Conservation (phyloP, 2,329 filamentous ascomycete species). For the Boeremia exigua region DNA sequence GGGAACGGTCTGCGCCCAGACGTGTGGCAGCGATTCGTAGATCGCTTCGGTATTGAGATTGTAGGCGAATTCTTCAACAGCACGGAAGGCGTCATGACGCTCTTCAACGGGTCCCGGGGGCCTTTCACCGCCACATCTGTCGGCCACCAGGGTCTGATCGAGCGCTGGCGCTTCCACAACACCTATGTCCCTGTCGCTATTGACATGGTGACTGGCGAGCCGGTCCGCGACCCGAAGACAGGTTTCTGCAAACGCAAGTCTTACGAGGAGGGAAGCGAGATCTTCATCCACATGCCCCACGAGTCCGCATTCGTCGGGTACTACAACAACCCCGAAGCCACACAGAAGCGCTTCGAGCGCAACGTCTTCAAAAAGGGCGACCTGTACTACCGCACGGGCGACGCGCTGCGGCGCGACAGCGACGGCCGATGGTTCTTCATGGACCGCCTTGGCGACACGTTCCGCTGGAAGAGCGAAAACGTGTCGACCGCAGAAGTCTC, state of each 20-base stretch:
- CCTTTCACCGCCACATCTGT: slow-evolving; percentile 69
- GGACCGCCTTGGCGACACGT: slow-evolving; percentile 57
- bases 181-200: slow-evolving; percentile 70
- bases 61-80: slow-evolving; percentile 80
- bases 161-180: slow-evolving; percentile 60
- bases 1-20: slow-evolving; percentile 73
- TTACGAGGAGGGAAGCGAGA: slow-evolving; percentile 76
- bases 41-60: slow-evolving; percentile 67
- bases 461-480: slow-evolving; percentile 59
- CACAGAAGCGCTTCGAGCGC: slow-evolving; percentile 60
- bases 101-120: slow-evolving; percentile 65
- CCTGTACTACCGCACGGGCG: slow-evolving; percentile 56
- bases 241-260: slow-evolving; percentile 69
- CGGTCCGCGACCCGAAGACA: slow-evolving; percentile 69
- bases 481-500: slow-evolving; percentile 57
- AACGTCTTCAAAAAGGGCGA: slow-evolving; percentile 57
- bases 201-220: slow-evolving; percentile 71
- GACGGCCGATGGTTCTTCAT: slow-evolving; percentile 58
- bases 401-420: slow-evolving; percentile 52
- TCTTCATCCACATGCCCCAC: slow-evolving; percentile 68
- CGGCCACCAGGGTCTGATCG: slow-evolving; percentile 72
- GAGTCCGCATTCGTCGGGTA: slow-evolving; percentile 72
- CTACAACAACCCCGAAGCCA: slow-evolving; percentile 70
- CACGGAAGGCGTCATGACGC: slow-evolving; percentile 71
- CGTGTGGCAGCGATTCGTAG: slow-evolving; percentile 69